Evolutionary conservation across 2,329 filamentous ascomycete species (phyloP).

Genomic region (Phaeosphaeria sp.): DNA sequence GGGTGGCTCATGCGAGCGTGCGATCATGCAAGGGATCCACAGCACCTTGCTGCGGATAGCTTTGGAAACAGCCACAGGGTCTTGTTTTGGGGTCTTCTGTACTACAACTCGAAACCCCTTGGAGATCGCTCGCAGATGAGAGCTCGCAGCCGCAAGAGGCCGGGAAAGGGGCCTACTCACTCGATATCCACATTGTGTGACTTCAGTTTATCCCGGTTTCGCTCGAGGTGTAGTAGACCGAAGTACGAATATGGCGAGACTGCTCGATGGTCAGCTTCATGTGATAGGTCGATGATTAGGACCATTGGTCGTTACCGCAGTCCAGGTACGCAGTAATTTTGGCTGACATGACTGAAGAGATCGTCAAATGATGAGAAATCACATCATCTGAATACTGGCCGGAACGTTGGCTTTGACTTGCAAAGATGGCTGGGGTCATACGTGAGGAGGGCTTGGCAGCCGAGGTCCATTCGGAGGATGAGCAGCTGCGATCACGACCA

Average conservation of each 20-base stretch:
- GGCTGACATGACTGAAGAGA: conserved; percentile 59
- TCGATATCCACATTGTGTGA: conserved; percentile 69
- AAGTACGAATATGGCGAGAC: conserved; percentile 67
- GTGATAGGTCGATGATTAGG: background rate
- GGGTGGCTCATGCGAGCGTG: background rate
- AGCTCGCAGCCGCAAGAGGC: background rate
- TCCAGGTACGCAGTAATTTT: conserved; percentile 73
- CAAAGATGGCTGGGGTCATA: background rate
- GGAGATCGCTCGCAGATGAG: background rate
- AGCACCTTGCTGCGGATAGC: background rate
- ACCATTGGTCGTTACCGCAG: conserved; percentile 60
- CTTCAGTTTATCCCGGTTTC: conserved; percentile 62
- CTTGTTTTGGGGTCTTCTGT: conserved; percentile 2
- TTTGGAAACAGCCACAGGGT: background rate
- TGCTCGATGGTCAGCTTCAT: conserved; percentile 42
- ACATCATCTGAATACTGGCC: background rate
- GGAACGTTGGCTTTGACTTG: background rate
- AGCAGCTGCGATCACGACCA: background rate
- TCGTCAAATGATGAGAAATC: conserved; percentile 20
- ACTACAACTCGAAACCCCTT: background rate
- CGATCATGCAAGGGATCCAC: background rate
- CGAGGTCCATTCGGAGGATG: conserved; percentile 25
- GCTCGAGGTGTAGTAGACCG: conserved; percentile 64
- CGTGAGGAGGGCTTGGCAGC: conserved; percentile 24
- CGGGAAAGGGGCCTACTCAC: conserved; percentile 53